These are phyloP conservation scores for Buddleja alternifolia DNA, from an alignment of 257 asterid genomes.

Conservation along the genomic window DNA sequence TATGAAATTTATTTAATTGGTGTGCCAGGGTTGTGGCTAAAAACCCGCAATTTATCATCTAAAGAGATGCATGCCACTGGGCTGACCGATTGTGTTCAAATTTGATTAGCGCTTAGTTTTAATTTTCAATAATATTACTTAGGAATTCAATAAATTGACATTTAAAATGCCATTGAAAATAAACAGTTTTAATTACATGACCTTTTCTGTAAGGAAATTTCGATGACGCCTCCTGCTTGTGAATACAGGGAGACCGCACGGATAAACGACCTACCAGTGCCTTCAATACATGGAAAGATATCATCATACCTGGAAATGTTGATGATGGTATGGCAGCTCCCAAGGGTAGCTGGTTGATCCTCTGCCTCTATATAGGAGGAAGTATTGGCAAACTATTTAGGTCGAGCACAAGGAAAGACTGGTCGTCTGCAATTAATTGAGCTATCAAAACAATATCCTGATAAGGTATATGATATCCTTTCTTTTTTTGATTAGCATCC, in stretches of 20 bases:
- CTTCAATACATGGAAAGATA: conserved; percentile 96
- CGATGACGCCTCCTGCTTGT: conserved; percentile 23
- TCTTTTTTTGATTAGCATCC: no score
- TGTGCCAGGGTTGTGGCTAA: no score
- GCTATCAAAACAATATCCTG: conserved; percentile 80
- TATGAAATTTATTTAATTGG: no score
- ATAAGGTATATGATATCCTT: conserved; percentile 55
- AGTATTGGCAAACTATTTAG: conserved; percentile 82
- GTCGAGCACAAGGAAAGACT: conserved; percentile 91
- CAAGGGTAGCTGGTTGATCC: conserved; percentile 69
- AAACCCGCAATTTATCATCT: no score
- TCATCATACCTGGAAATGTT: conserved; percentile 90
- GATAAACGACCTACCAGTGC: conserved; percentile 92
- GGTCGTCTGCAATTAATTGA: conserved; percentile 84
- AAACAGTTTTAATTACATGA: neutral
- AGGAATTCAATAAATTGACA: no score
- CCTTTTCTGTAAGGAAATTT: conserved; percentile 18
- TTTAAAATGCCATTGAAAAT: no score
- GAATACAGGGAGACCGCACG: conserved; percentile 84
- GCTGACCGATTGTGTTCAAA: no score
- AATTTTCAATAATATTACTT: no score
- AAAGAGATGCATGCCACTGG: no score
- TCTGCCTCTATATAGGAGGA: conserved; percentile 80
- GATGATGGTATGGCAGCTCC: conserved; percentile 89
- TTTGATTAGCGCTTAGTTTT: no score